Base-by-base conservation (phyloP, 2,329 filamentous ascomycete genomes). In the Fusarium dimerum region DNA sequence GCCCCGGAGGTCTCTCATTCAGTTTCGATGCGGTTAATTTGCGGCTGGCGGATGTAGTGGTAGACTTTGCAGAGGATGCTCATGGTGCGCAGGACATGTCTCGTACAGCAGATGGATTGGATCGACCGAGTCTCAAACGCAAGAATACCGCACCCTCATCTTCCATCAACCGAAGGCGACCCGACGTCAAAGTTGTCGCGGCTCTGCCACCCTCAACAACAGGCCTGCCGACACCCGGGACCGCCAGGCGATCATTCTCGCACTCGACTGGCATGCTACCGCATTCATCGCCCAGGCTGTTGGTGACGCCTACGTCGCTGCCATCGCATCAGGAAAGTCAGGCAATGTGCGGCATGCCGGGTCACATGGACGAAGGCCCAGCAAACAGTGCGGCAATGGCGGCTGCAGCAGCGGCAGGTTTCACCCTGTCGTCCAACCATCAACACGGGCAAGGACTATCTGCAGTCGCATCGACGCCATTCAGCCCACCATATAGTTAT, bases 11-110 rank as follows among this genome's bases (percentile, higher is more conserved):
- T 1, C 79, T 84, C 51, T 76, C 79, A 0, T 82, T 79, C 58
- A 76, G 71, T 6, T 89, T 94, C 49, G 89, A 94, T 62, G 84
- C 88, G 2, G 85, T 88, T 2, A 89, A 92, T 64, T 77, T 93
- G 38, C 87, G 82, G 15, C 82, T 94, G 48, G 74, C 82, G 1
- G 89, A 93, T 61, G 80, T 88, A 2, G 71, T 80, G 8, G 72
- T 86, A 13, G 86, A 90, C 56, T 80, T 81, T 41, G 72, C 79
- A 3, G 76, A 81, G 13, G 84, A 88, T 61, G 75, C 78, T 48
- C 84, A 80, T 49, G 70, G 73, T 0, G 75, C 74, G 1, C 74
- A 79, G 46, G 79, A 78, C 48, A 73, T 75, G 1, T 71, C 74
- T 2, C 74, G 74, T 46, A 62, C 62, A 6, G 68, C 64, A 6